Conservation (phyloP, 805 yeast genomes). For the Lipomyces yamanashiensis region DNA sequence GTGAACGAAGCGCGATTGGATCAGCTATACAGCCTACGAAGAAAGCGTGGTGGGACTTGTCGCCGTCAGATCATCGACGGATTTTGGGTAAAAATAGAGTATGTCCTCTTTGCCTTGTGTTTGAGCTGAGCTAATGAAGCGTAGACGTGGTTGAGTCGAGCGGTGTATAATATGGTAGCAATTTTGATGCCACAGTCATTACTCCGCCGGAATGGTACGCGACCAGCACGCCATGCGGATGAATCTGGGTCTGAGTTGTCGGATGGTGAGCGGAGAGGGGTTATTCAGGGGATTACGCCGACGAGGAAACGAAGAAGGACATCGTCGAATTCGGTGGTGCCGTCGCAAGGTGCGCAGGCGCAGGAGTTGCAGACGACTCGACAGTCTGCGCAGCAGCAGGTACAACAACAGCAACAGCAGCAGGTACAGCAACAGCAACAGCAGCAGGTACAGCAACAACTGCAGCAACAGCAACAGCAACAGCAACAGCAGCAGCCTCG, state of each 20-base stretch:
- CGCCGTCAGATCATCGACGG: conserved; percentile 31
- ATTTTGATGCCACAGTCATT: conserved; percentile 28
- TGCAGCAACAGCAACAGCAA: not conserved
- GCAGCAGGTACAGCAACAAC: conserved; percentile 1
- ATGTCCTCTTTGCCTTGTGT: not conserved
- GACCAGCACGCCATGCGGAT: conserved; percentile 24
- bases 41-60: conserved; percentile 36
- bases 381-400: not conserved
- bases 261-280: conserved; percentile 9
- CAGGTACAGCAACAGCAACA: not conserved
- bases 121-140: not conserved
- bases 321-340: not conserved
- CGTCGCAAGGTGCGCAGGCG: not conserved
- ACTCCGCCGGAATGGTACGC: conserved; percentile 30
- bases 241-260: conserved; percentile 19
- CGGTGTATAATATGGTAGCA: conserved; percentile 26
- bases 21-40: conserved; percentile 15
- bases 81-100: conserved; percentile 31
- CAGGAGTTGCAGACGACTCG: not conserved
- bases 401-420: not conserved
- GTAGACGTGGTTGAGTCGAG: conserved; percentile 28
- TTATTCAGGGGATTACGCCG: not conserved
- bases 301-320: not conserved
- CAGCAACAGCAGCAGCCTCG: conserved; percentile 1
- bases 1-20: conserved; percentile 23